A percentile compares a stretch with the other conserved stretches of the same genome.
These are phyloP conservation scores for Rubroboletus satanas DNA, from an alignment of 768 basidiomycete species.

Conservation along the genomic window DNA sequence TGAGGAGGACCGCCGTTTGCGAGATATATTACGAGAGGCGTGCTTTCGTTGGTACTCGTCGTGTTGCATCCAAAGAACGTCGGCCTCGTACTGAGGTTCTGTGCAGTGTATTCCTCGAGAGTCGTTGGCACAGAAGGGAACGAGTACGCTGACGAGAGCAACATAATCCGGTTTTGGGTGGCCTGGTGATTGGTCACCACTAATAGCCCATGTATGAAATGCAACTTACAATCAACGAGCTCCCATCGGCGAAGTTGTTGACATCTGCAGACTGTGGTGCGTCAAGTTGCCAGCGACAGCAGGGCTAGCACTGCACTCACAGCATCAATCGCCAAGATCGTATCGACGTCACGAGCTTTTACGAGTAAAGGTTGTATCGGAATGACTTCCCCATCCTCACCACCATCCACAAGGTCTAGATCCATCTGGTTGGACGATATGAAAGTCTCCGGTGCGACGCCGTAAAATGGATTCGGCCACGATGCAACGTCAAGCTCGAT, in stretches of 20 bases:
- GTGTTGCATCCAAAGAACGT: conserved; percentile 47
- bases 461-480: conserved; percentile 38
- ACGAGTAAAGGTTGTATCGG: conserved; percentile 51
- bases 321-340: conserved; percentile 49
- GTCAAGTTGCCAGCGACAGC: neutral
- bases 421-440: conserved; percentile 30
- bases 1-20: conserved; percentile 49
- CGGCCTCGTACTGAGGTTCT: conserved; percentile 36
- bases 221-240: conserved; percentile 24
- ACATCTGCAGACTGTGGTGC: conserved; percentile 12
- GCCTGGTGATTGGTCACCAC: conserved; percentile 12
- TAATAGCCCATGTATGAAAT: neutral
- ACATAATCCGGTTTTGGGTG: conserved; percentile 37
- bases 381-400: conserved; percentile 41
- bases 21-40: conserved; percentile 55
- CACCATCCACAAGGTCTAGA: conserved; percentile 39
- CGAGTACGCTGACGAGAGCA: conserved; percentile 33
- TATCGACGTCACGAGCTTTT: conserved; percentile 43
- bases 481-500: conserved; percentile 30
- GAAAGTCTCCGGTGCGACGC: conserved; percentile 34
- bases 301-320: conserved; percentile 9
- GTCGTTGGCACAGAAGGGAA: conserved; percentile 32
- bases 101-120: conserved; percentile 29
- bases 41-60: conserved; percentile 24
- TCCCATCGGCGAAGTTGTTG: conserved; percentile 22